These are phyloP conservation scores for Tolypocladium inflatum DNA, from an alignment of 2,329 filamentous ascomycete species.

Conservation along the genomic window DNA sequence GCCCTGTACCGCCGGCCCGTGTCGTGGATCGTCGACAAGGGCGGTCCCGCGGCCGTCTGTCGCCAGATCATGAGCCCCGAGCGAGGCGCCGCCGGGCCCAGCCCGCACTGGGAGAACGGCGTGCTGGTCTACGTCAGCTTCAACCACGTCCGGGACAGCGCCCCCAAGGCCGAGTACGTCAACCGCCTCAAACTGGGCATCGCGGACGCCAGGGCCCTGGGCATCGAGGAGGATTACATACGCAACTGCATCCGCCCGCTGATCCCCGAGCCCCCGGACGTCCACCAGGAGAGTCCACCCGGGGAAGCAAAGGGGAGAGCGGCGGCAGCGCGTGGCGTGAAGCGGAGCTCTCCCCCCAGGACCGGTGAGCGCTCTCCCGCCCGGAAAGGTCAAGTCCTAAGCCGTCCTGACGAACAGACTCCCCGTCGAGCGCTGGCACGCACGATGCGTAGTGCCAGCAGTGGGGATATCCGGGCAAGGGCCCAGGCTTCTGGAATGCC, in stretches of 20 bases:
- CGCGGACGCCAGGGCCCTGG: constrained; percentile 23
- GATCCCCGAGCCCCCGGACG: constrained; percentile 15
- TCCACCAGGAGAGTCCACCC: not conserved
- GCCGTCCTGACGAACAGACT: constrained; percentile 6
- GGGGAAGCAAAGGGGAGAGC: not conserved
- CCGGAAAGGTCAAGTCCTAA: constrained; percentile 9
- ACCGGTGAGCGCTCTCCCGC: constrained; percentile 14
- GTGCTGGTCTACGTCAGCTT: constrained; percentile 31
- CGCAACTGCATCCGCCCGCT: constrained; percentile 26
- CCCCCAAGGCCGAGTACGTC: constrained; percentile 29
- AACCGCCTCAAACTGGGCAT: constrained; percentile 28
- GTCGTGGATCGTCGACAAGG: constrained; percentile 27
- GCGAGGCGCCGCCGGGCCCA: constrained; percentile 4
- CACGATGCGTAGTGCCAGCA: not conserved
- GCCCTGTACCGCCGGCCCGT: constrained; percentile 25
- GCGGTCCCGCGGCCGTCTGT: constrained; percentile 19
- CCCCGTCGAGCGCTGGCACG: constrained; percentile 4
- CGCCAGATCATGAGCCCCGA: constrained; percentile 10
- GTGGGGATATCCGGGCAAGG: not conserved
- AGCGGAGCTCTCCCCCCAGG: constrained; percentile 6
- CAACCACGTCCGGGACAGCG: constrained; percentile 20
- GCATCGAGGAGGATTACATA: constrained; percentile 25
- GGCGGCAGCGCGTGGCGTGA: constrained; percentile 1
- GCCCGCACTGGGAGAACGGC: constrained; percentile 15
- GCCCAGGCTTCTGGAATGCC: not conserved